These are phyloP conservation scores for Paspalum notatum DNA, from an alignment of 176 grass and related monocot genomes.

Conservation along the genomic window DNA sequence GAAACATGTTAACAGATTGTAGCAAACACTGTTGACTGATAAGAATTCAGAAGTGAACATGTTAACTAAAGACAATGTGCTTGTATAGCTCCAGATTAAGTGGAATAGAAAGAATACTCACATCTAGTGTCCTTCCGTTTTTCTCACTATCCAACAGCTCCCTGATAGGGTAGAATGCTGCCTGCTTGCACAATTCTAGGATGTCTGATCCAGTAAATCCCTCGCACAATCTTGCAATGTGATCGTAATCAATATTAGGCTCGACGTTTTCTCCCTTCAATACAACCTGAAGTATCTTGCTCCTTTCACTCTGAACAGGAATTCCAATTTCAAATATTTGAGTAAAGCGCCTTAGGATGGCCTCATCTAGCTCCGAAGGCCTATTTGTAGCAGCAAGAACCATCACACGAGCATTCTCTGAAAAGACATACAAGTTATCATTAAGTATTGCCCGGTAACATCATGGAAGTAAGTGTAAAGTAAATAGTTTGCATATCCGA, in stretches of 20 bases:
- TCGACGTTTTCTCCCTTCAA: slow-evolving; percentile 85
- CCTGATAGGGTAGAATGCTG: slow-evolving; percentile 89
- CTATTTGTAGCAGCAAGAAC: slow-evolving; percentile 98
- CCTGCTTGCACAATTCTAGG: slow-evolving; percentile 92
- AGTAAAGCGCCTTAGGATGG: slow-evolving; percentile 91
- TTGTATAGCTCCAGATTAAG: not conserved
- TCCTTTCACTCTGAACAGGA: slow-evolving; percentile 80
- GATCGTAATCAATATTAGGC: slow-evolving; percentile 72
- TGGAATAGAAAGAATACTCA: slow-evolving; percentile 46
- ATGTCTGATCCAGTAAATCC: slow-evolving; percentile 97
- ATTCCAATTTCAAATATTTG: slow-evolving; percentile 94
- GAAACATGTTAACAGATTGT: slow-evolving; percentile 1
- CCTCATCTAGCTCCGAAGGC: slow-evolving; percentile 90
- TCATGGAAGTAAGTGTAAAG: not conserved
- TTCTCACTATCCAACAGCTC: slow-evolving; percentile 87
- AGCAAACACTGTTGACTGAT: slow-evolving; percentile 9
- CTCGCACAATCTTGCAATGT: slow-evolving; percentile 78
- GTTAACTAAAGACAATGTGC: too few species aligned
- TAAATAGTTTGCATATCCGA: not conserved
- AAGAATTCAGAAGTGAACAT: not conserved
- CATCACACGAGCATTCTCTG: slow-evolving; percentile 96
- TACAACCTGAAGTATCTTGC: slow-evolving; percentile 89
- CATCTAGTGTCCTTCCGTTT: slow-evolving; percentile 54
- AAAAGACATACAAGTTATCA: slow-evolving; percentile 21
- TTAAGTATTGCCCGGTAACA: not conserved